Percentiles rank a stretch among this genome's conserved stretches.
Evolutionary conservation across 441 rosid species (phyloP).

Genomic region (Arabidopsis lyrata): DNA sequence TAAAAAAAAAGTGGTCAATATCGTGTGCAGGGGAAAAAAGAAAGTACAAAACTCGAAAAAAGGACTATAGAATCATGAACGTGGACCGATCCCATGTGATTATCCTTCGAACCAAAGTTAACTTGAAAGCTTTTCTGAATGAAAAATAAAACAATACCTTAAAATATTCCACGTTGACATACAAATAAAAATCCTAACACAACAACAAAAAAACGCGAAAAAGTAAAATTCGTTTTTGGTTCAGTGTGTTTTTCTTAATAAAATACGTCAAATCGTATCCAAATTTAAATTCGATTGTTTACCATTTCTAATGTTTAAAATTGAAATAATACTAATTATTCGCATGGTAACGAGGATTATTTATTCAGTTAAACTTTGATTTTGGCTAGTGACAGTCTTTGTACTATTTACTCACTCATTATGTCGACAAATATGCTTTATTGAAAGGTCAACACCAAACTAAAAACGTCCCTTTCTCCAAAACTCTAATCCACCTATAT

Average conservation of each 20-base stretch:
- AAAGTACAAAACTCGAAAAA: constrained; percentile 27
- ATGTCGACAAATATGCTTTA: constrained; percentile 1
- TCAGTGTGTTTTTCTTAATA: too few species aligned
- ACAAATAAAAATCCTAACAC: constrained; percentile 7
- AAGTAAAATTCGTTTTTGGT: neutral
- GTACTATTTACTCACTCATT: constrained; percentile 29
- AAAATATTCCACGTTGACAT: constrained; percentile 30
- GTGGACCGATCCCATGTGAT: constrained; percentile 43
- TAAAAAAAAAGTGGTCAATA: constrained; percentile 36
- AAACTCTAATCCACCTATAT: constrained; percentile 16
- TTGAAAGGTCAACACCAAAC: constrained; percentile 26
- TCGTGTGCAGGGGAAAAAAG: constrained; percentile 29
- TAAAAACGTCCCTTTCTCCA: constrained; percentile 2
- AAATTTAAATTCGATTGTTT: neutral
- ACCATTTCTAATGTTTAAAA: too few species aligned
- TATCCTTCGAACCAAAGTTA: constrained; percentile 44
- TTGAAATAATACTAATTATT: too few species aligned
- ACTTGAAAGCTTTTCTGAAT: constrained; percentile 18
- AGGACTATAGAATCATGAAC: constrained; percentile 35
- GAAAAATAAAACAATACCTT: neutral
- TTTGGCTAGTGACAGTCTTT: constrained; percentile 9
- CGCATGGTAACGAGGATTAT: too few species aligned
- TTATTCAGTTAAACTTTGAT: constrained; percentile 1
- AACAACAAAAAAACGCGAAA: too few species aligned
- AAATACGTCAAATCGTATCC: neutral